Conservation (phyloP, 1,284 basidiomycete species). For the Cutaneotrichosporon sp. region DNA sequence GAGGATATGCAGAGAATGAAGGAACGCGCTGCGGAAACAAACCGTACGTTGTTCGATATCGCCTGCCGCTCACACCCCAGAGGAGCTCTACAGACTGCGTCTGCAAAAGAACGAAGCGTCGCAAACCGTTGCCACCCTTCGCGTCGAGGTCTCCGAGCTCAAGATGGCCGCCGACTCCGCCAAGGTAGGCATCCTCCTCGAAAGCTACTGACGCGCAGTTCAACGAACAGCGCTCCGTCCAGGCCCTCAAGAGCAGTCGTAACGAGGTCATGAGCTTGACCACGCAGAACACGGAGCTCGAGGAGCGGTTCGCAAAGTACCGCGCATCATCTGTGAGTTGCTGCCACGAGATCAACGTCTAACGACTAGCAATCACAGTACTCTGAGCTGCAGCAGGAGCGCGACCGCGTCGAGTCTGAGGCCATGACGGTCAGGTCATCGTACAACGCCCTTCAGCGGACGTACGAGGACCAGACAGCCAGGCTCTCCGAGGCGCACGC, state of each 20-base stretch:
- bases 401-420: constrained; percentile 37
- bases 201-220: constrained; percentile 33
- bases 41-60: constrained; percentile 31
- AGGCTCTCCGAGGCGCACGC: constrained; percentile 47
- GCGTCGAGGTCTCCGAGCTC: constrained; percentile 80
- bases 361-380: constrained; percentile 41
- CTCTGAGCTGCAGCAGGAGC: constrained; percentile 38
- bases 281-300: constrained; percentile 41
- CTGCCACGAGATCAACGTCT: neutral
- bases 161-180: constrained; percentile 62
- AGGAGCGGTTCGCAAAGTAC: constrained; percentile 46
- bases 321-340: constrained; percentile 41
- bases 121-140: constrained; percentile 77
- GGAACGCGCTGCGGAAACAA: constrained; percentile 33
- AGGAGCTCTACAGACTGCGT: constrained; percentile 45
- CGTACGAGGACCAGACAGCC: constrained; percentile 44
- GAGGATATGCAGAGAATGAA: constrained; percentile 46
- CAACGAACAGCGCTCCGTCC: constrained; percentile 42
- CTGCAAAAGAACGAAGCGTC: constrained; percentile 43
- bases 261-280: constrained; percentile 40
- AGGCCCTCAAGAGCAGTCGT: constrained; percentile 42
- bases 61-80: constrained; percentile 29
- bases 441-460: constrained; percentile 38
- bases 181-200: constrained; percentile 31
- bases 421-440: constrained; percentile 37